Conservation (phyloP, 805 yeast species). For the Ogataea pini region DNA sequence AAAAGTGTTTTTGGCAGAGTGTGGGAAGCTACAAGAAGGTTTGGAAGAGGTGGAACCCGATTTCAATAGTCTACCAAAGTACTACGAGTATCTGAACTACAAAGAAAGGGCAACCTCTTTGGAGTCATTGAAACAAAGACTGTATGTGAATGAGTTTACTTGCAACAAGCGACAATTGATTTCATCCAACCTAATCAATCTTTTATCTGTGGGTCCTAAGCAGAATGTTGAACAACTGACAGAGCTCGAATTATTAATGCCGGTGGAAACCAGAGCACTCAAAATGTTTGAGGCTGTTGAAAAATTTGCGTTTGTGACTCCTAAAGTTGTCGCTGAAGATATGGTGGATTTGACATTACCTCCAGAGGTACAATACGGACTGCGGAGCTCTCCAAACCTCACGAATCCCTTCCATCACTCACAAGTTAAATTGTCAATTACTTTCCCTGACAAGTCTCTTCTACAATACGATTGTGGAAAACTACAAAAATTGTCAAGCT, state of each 20-base stretch:
- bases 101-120: constrained; percentile 52
- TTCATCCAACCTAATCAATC: constrained; percentile 57
- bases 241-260: constrained; percentile 40
- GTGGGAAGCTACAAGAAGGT: constrained; percentile 40
- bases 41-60: constrained; percentile 36
- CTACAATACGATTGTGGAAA: constrained; percentile 97
- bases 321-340: constrained; percentile 78
- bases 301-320: constrained; percentile 84
- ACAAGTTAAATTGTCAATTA: constrained; percentile 85
- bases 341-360: constrained; percentile 57
- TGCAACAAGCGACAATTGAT: constrained; percentile 67
- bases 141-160: constrained; percentile 65
- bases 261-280: constrained; percentile 42
- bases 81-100: constrained; percentile 57
- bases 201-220: constrained; percentile 38
- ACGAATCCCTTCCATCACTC: constrained; percentile 70
- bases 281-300: constrained; percentile 56
- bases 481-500: constrained; percentile 75
- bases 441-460: constrained; percentile 92
- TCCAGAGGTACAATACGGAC: constrained; percentile 31
- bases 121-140: constrained; percentile 54
- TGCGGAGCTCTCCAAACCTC: constrained; percentile 31
- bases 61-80: constrained; percentile 49
- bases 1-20: constrained; percentile 44
- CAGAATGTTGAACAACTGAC: constrained; percentile 32